A percentile compares a stretch with the other conserved stretches of the same genome.
Evolutionary conservation across 2,329 filamentous ascomycete genomes (phyloP).

Genomic region (Oidium heveae): DNA sequence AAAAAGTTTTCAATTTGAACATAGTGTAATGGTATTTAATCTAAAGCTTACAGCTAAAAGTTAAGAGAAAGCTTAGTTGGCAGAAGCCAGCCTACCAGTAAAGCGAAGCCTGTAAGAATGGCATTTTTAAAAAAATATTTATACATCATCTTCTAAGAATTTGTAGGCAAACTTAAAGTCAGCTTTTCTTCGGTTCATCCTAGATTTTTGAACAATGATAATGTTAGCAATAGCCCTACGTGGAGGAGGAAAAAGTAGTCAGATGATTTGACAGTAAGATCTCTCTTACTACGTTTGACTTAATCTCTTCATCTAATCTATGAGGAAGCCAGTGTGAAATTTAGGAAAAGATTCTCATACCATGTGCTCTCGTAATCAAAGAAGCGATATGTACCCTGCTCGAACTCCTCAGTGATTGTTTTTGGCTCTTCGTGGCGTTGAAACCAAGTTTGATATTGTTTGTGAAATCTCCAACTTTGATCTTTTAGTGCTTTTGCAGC

Average conservation of each 20-base stretch:
- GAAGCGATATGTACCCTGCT: constrained; percentile 96
- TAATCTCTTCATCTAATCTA: neutral
- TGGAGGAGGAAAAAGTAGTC: constrained; percentile 1
- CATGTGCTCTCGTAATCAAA: constrained; percentile 99
- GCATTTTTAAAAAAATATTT: constrained; percentile 12
- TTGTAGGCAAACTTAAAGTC: constrained; percentile 98
- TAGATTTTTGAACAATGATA: constrained; percentile 15
- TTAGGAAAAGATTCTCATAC: constrained; percentile 14
- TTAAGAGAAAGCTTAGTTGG: too few species aligned
- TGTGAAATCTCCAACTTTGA: constrained; percentile 97
- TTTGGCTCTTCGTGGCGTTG: constrained; percentile 96
- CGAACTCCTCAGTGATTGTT: constrained; percentile 93
- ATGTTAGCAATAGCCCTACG: constrained; percentile 1
- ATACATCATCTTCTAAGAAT: constrained; percentile 85
- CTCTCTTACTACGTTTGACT: too few species aligned
- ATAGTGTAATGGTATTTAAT: too few species aligned
- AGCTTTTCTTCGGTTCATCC: constrained; percentile 96
- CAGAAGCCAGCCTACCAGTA: too few species aligned
- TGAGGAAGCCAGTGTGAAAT: neutral
- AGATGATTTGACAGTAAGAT: neutral
- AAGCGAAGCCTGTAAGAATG: too few species aligned
- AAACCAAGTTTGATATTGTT: constrained; percentile 99
- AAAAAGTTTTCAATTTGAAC: too few species aligned
- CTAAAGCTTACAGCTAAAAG: too few species aligned
- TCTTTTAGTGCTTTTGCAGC: constrained; percentile 93